A percentile compares a stretch with the other conserved stretches of the same genome.
These are phyloP conservation scores for Earliella scabrosa DNA, from an alignment of 1,284 basidiomycete species.

Conservation along the genomic window DNA sequence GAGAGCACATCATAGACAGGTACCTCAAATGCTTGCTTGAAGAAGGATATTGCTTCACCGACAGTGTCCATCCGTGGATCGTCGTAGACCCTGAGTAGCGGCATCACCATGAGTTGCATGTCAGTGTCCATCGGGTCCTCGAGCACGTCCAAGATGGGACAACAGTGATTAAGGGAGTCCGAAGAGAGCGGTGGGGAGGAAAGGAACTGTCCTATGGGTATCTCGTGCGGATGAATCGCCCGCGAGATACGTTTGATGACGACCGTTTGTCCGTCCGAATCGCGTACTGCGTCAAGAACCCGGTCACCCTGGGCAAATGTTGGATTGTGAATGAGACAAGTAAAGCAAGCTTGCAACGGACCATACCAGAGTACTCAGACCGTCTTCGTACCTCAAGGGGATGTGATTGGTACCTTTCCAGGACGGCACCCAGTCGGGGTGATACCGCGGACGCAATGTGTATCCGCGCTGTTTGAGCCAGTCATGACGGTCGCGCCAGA, in stretches of 20 bases:
- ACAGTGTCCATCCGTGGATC: slow-evolving; percentile 22
- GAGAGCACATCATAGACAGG: neutral
- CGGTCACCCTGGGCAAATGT: too few species aligned
- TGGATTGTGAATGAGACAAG: too few species aligned
- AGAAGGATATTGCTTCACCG: slow-evolving; percentile 26
- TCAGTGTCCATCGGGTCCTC: neutral
- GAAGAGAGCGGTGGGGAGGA: neutral
- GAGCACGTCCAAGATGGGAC: slow-evolving; percentile 7
- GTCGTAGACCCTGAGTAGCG: slow-evolving; percentile 22
- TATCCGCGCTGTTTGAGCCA: too few species aligned
- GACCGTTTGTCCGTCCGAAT: neutral
- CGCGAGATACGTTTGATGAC: neutral
- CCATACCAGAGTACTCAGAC: too few species aligned
- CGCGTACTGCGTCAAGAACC: neutral
- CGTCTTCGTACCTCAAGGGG: too few species aligned
- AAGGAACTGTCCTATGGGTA: slow-evolving; percentile 14
- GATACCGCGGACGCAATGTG: too few species aligned
- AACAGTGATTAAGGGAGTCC: slow-evolving; percentile 20
- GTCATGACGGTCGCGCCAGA: too few species aligned
- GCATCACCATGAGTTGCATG: slow-evolving; percentile 25
- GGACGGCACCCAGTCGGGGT: too few species aligned
- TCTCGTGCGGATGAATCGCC: neutral
- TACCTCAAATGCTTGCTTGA: slow-evolving; percentile 29
- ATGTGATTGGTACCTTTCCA: slow-evolving; percentile 9
- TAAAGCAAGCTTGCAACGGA: too few species aligned